Evolutionary conservation across 2,329 filamentous ascomycete species (phyloP), one percentile per base, ranked within the genome.

Genomic region (Lachnellula occidentalis): DNA sequence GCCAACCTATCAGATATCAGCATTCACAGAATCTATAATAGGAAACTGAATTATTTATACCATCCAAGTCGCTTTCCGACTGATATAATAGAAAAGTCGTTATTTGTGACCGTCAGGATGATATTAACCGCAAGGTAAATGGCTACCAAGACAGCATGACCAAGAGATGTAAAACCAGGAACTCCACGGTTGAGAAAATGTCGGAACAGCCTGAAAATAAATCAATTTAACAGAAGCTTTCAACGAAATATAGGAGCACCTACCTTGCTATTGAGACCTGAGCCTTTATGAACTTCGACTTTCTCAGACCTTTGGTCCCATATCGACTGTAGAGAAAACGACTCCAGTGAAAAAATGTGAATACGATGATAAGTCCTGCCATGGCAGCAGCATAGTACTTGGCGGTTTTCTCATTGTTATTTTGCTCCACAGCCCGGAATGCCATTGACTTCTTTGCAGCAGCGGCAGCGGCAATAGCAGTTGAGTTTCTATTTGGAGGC

Each of bases 1-100:
- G 72, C 67, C 64, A 80, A 70, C 78, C 78, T 80, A 36, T 46
- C 2, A 31, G 3, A 31, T 11, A 11, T 31, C 27, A 31, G 27
- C n/a, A 12, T 66, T 36, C 48, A 31, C 51, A 54, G 68, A 57
- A 72, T 68, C 19, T 19, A 12, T 46, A 41, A 39, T 64, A 60
- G 51, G 58, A 46, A 51, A 42, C 67, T 41, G 34, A 63, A 62
- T 55, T 51, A 11, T 15, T 5, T 58, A 51, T 56, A 70, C 62
- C 65, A 66, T 37, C 63, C 62, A 37, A 58, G 31, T 42, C 59
- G 56, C 31, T 61, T 65, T 42, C 59, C 57, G 21, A 39, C 36
- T 39, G 36, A 17, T 17, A 56, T 53, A 5, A 48, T 43, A 31
- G 51, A 53, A 1, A 55, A 69, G 19, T 60, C 57, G 5, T 67